phyloP scores from a whole-genome alignment of 176 grass and related monocot species.

The Avena insularis region DNA sequence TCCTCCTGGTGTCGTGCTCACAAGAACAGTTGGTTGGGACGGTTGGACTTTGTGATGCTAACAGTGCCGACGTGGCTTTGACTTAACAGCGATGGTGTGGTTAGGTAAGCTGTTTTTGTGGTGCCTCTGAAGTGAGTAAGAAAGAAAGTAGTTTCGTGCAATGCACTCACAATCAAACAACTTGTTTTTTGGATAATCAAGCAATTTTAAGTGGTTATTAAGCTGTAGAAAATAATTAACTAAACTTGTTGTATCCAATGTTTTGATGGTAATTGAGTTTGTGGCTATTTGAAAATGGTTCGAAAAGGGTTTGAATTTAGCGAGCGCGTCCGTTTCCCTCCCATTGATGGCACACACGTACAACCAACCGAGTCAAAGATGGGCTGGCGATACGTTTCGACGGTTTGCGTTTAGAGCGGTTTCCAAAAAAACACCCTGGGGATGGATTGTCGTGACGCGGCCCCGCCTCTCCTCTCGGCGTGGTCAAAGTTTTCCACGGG shows the following conservation, averaged over 20 bases:
- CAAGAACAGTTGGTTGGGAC: constrained; percentile 15
- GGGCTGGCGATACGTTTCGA: no score
- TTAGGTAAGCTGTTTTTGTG: constrained; percentile 7
- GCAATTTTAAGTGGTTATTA: neutral
- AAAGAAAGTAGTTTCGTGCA: neutral
- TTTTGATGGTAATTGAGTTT: no score
- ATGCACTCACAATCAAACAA: no score
- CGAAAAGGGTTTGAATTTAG: neutral
- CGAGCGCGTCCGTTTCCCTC: neutral
- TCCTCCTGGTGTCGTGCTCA: neutral
- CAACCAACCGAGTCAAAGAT: neutral
- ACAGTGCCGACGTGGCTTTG: constrained; percentile 28
- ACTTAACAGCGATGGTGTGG: neutral
- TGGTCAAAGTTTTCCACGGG: neutral
- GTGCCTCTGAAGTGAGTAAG: neutral
- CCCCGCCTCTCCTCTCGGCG: neutral
- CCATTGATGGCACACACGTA: neutral
- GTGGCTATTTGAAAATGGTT: neutral
- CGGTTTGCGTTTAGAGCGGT: neutral
- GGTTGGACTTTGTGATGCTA: constrained; percentile 24
- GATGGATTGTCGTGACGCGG: neutral
- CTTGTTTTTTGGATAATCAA: no score
- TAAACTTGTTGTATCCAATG: no score
- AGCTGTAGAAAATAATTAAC: neutral
- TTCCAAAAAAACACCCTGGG: neutral